These are phyloP conservation scores for Moringa oleifera DNA, from an alignment of 345 rosid species.

Conservation along the genomic window DNA sequence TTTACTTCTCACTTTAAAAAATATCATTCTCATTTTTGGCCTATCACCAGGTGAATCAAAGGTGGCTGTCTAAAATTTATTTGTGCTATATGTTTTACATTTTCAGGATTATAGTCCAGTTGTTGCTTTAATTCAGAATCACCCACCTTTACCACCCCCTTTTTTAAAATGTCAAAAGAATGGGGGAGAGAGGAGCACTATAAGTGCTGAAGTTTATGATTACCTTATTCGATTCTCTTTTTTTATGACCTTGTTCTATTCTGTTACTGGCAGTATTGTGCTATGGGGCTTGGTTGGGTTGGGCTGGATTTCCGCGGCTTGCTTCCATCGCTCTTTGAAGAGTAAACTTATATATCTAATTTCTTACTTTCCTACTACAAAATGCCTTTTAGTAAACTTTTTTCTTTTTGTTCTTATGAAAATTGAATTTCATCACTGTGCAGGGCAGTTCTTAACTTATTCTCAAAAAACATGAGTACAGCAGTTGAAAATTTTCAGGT, in stretches of 20 bases:
- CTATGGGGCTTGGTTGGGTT: slow-evolving; percentile 95
- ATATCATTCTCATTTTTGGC: neutral
- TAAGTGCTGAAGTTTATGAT: neutral
- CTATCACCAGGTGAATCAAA: no score
- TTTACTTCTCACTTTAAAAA: neutral
- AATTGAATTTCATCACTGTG: slow-evolving; percentile 18
- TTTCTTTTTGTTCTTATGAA: neutral
- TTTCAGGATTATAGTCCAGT: neutral
- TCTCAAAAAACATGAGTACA: slow-evolving; percentile 77
- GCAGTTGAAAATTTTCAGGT: slow-evolving; percentile 95
- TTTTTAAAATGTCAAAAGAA: neutral
- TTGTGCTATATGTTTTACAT: no score
- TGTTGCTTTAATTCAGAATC: neutral
- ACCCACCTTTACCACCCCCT: neutral
- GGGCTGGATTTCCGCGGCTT: slow-evolving; percentile 94
- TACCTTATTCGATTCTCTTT: neutral
- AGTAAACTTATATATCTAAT: slow-evolving; percentile 37
- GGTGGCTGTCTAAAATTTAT: no score
- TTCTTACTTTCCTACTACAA: neutral
- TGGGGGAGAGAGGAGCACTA: neutral
- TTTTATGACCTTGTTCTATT: slow-evolving; percentile 10
- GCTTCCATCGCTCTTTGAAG: slow-evolving; percentile 92
- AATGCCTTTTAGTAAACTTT: neutral
- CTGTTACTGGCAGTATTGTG: slow-evolving; percentile 63
- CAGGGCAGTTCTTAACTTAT: slow-evolving; percentile 90